These are phyloP conservation scores for Yamadazyma phyllophila DNA, from an alignment of 805 yeast genomes.

Conservation along the genomic window DNA sequence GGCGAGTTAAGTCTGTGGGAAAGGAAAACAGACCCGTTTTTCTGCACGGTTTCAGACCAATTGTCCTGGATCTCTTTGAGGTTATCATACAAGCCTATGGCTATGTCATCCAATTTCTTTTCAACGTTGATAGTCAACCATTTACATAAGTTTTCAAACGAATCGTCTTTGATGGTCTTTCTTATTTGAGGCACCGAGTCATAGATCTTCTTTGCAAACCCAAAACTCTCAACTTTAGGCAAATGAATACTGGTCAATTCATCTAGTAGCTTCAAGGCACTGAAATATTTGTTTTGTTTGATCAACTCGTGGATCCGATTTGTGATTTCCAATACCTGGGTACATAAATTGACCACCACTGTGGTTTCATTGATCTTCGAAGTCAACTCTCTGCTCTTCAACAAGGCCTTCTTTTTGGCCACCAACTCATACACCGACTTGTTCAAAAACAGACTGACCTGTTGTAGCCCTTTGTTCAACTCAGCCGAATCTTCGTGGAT, in stretches of 20 bases:
- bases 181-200: conserved; percentile 76
- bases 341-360: conserved; percentile 64
- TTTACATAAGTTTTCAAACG: conserved; percentile 61
- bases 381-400: conserved; percentile 62
- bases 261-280: conserved; percentile 80
- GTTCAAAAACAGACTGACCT: conserved; percentile 56
- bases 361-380: conserved; percentile 70
- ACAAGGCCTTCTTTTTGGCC: conserved; percentile 55
- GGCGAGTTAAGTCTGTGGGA: conserved; percentile 79
- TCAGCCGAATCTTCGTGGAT: conserved; percentile 58
- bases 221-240: conserved; percentile 68
- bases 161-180: conserved; percentile 69
- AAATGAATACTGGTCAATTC: conserved; percentile 67
- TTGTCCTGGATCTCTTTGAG: conserved; percentile 54
- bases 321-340: conserved; percentile 81
- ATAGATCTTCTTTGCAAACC: conserved; percentile 71
- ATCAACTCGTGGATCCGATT: conserved; percentile 83
- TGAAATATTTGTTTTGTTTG: conserved; percentile 70
- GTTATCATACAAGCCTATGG: conserved; percentile 54
- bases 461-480: conserved; percentile 53
- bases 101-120: conserved; percentile 56
- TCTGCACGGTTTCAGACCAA: conserved; percentile 53
- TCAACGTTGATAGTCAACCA: conserved; percentile 64
- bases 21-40: conserved; percentile 36
- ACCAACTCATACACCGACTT: conserved; percentile 66